Evolutionary conservation across 257 asterid species (phyloP), one percentile per base, ranked within the genome.

Genomic region (Scutellaria barbata): DNA sequence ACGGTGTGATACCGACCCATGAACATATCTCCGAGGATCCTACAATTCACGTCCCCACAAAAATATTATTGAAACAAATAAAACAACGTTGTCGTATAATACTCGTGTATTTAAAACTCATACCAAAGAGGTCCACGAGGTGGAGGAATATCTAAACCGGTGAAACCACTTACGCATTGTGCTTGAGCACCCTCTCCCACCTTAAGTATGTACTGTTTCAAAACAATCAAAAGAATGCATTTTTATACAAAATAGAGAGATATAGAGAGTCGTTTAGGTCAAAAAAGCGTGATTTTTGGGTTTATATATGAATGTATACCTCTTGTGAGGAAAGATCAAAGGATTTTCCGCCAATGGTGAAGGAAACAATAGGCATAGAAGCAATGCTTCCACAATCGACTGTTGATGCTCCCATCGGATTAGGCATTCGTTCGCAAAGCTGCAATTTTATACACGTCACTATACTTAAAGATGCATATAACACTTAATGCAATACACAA

Each of bases 91-190:
- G 40, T 22, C 2, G 10, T 42, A 7, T 71, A 8, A 25, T 18
- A 17, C 6, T 20, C 18, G 4, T 6, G 40, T 7, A 14, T 7
- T 16, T 16, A 7, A 52, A 58, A 46, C 0, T 68, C 50, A 17
- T 64, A 92, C 98, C 98, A 93, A 22, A 93, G 95, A 66, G 98
- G 97, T 35, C 98, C 98, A 1, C 91, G 95, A 25, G 98, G 98
- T 40, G 98, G 96, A 69, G 95, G 90, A 39, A 93, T 40, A 53
- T 93, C 97, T 2, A 90, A 13, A 20, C 83, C 95, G 3, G 85
- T 90, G 80, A 93, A 93, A 47, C 97, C 98, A 68, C 97, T 89
- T 20, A 90, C 85, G 87, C 98, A 93, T 20, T 90, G 95, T 52
- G 92, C 84, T 33, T 79, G 66, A 3, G 83, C 59, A 2, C 92